Percentiles rank a stretch among this genome's conserved stretches.
phyloP scores from a whole-genome alignment of 306 rosid species.

The Glycine soja region DNA sequence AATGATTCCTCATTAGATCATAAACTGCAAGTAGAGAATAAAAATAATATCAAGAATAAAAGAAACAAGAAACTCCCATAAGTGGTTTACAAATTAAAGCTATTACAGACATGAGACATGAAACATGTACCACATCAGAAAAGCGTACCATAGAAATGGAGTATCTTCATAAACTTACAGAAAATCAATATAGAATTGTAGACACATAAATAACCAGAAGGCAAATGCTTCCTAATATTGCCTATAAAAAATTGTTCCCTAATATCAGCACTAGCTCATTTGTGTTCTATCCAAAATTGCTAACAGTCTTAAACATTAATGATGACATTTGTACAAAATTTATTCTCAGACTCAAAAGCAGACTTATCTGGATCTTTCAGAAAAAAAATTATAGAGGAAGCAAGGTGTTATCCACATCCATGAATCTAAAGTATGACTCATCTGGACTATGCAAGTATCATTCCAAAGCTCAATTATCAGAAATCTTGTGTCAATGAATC shows the following conservation, averaged over 20 bases:
- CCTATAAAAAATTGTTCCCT: constrained; percentile 1
- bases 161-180: constrained; percentile 15
- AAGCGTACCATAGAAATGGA: constrained; percentile 14
- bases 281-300: background rate
- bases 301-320: constrained; percentile 3
- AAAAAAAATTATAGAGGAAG: background rate
- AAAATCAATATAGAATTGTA: background rate
- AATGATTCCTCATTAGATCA: constrained; percentile 24
- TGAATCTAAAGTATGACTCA: background rate
- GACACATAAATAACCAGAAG: constrained; percentile 32
- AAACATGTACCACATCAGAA: constrained; percentile 30
- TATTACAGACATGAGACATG: constrained; percentile 2
- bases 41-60: constrained; percentile 24
- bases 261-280: background rate
- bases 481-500: background rate
- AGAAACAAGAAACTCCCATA: constrained; percentile 19
- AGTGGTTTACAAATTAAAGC: constrained; percentile 5
- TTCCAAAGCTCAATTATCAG: constrained; percentile 16
- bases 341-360: background rate
- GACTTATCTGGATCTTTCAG: constrained; percentile 5
- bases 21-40: constrained; percentile 29
- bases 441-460: background rate
- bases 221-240: background rate
- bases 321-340: background rate
- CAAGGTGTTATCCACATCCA: constrained; percentile 4